Evolutionary conservation across 352 stramenopile species (phyloP), one percentile per base, ranked within the genome.

Genomic region (Plasmopara viticola): DNA sequence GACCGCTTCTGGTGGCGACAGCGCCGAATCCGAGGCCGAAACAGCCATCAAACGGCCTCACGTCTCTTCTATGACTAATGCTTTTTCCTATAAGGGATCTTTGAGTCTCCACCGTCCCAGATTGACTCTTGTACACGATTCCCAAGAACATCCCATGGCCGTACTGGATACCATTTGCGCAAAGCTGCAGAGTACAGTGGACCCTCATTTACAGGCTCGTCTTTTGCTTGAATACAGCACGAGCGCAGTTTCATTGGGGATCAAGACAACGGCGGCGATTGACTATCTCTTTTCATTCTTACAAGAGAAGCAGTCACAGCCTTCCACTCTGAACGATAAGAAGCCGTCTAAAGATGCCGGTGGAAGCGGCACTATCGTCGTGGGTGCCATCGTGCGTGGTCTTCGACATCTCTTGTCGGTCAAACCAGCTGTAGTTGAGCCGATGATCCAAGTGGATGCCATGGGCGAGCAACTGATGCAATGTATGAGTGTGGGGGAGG

Each of bases 251-350:
- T 73, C 71, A 6, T 74, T 73, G 8, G 58, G 57, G 0, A 74
- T 70, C 28, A 51, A 66, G 42, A 86, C 77, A 9, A 68, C 80
- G 41, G 64, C 63, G 1, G 77, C 74, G 9, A 90, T 90, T 55
- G 79, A 90, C 57, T 90, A 87, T 51, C 58, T 90, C 44, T 90
- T 90, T 56, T 78, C 79, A 29, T 90, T 90, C 50, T 53, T 90
- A 29, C 77, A 88, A 57, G 60, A 84, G 50, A 78, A 74, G 61
- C 74, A 87, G 54, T 59, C 58, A 4, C 55, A 62, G 41, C 46
- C 58, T 6, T 44, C 53, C 57, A 48, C 48, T 1, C 18, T 45
- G 29, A 54, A 38, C 4, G 43, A 65, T 12, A 45, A 51, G 17
- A 45, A 56, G 45, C 54, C 45, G 37, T 49, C 47, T 17, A 57